These are phyloP conservation scores for Agrocybe pediades DNA, from an alignment of 768 basidiomycete species.

Conservation along the genomic window DNA sequence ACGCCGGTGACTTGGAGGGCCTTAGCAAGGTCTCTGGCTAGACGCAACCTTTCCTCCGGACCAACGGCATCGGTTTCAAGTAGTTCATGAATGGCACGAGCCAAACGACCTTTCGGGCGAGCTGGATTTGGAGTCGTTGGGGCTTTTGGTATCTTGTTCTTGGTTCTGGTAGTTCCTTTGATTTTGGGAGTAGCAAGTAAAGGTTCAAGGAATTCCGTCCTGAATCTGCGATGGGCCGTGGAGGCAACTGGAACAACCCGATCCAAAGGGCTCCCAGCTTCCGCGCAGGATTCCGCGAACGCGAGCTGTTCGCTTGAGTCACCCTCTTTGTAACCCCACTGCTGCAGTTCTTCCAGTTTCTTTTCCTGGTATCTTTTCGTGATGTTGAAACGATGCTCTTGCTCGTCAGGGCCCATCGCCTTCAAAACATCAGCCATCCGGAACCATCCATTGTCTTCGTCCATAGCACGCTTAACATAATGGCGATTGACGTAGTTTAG, in stretches of 20 bases:
- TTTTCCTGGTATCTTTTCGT: constrained; percentile 60
- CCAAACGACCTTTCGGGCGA: constrained; percentile 65
- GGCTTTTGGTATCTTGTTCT: constrained; percentile 50
- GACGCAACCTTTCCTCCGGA: constrained; percentile 43
- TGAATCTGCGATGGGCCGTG: constrained; percentile 70
- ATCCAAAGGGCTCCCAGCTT: constrained; percentile 70
- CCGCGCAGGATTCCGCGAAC: constrained; percentile 68
- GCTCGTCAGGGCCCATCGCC: constrained; percentile 52
- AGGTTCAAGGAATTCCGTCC: constrained; percentile 72
- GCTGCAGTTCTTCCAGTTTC: constrained; percentile 60
- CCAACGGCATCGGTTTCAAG: constrained; percentile 54
- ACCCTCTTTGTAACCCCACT: constrained; percentile 68
- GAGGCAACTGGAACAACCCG: constrained; percentile 66
- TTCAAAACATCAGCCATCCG: constrained; percentile 66
- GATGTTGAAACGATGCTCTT: constrained; percentile 63
- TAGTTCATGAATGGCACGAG: constrained; percentile 66
- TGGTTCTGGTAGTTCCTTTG: constrained; percentile 53
- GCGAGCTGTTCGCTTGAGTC: constrained; percentile 48
- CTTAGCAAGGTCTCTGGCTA: constrained; percentile 53
- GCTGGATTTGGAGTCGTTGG: constrained; percentile 38
- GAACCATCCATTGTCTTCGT: constrained; percentile 81
- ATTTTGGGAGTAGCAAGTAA: constrained; percentile 67
- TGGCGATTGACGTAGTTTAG: constrained; percentile 81
- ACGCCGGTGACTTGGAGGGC: constrained; percentile 57
- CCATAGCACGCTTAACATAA: constrained; percentile 73